Evolutionary conservation across 202 grass and related monocot species (phyloP), one percentile per base, ranked within the genome.

Genomic region (Setaria italica): DNA sequence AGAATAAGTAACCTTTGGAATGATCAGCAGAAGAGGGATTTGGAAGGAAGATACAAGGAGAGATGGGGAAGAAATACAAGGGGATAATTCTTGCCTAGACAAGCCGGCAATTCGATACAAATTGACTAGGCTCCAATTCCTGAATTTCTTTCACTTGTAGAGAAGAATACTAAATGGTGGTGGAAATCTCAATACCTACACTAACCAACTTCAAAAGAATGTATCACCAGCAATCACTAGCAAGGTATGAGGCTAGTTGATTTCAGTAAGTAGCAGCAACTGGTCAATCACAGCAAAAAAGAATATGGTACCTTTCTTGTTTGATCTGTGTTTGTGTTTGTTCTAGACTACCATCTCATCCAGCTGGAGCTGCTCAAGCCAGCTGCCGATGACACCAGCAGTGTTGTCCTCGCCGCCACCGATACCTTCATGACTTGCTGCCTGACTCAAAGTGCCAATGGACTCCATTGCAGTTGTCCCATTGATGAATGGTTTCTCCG

Each of bases 321-420:
- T 88, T 80, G 75, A 69, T 80, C 56, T 37, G 14, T 86, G 62
- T 83, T 57, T 78, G n/a, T 84, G 43, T 51, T 64, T 79, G 41
- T 69, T 55, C 90, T 97, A 90, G 81, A 86, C 81, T 39, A 88
- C 84, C 84, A 92, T 90, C 84, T 97, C 92, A 91, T 97, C 92
- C 37, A 94, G 88, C 90, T 97, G 88, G 70, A 97, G 89, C 79
- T 97, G 88, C 33, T 97, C 95, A 41, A 97, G 84, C 90, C 90
- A 97, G n/a, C 84, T 32, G 9, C 90, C 78, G 6, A 97, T 88
- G 57, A 91, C 92, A 34, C 89, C 81, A 0, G 90, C 67, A 4
- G 76, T 70, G 6, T 92, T 75, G 17, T 97, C 90, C 21, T 78
- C 88, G 0, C 37, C 67, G 8, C 79, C 56, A 4, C 20, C 68